Evolutionary conservation across 345 rosid species (phyloP), one percentile per base, ranked within the genome.

Genomic region (Bruguiera sexangula): DNA sequence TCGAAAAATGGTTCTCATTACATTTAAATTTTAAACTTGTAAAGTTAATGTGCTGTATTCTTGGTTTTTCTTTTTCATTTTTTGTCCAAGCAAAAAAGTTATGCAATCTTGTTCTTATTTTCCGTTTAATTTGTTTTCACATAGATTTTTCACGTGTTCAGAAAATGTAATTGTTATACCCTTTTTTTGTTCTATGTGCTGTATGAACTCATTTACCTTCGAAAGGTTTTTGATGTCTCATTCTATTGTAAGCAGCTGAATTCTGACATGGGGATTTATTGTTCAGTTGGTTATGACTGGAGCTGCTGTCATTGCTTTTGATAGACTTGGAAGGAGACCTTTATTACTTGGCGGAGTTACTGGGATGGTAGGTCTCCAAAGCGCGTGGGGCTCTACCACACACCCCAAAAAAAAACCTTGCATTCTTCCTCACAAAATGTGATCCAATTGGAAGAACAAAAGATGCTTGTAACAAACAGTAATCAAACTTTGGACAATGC

Each of bases 281-380:
- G 29, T 75, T 74, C 76, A 93, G 98, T 84, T 93, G 87, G 24
- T 24, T 24, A 24, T 24, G 24, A 24, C 24, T 24, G 24, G 24
- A 24, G 24, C 24, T 24, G 24, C 24, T 24, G 24, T 24, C 24
- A 24, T 24, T 24, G 24, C 24, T 24, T 0, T 24, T 24, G 24
- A 24, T 24, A 24, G 24, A 24, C 24, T 24, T 24, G 24, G 24
- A 24, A 24, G 24, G 24, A 24, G 24, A 24, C 98, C 98, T 46
- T 74, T 93, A 76, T 86, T 93, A 48, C 89, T 93, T 67, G 83
- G 89, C n/a, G 98, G 97, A 69, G 97, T 93, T 82, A 79, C 96
- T 66, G 98, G 96, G 73, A 93, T 93, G 67, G 98, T 91, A 78
- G 78, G 76, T 76, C 51, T 60, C 16, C 48, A 13, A 43, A 6